Evolutionary conservation across 495 filamentous ascomycete genomes (phyloP).

Genomic region (Penicillium robsamsonii): DNA sequence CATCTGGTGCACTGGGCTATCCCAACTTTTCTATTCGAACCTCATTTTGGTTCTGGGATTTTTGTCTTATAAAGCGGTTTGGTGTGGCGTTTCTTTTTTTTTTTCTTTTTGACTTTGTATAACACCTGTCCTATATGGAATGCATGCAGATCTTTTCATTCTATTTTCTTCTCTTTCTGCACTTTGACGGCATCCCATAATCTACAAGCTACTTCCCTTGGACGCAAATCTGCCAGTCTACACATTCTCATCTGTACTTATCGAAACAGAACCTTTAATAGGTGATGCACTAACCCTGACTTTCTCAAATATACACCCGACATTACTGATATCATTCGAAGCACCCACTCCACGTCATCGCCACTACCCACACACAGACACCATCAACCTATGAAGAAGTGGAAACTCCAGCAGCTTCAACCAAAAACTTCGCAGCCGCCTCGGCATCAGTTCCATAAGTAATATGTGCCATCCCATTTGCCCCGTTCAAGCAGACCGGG

Average conservation of each 20-base stretch:
- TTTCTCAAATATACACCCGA: neutral
- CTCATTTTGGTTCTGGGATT: constrained; percentile 10
- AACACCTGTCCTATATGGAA: constrained; percentile 24
- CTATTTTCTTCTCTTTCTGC: neutral
- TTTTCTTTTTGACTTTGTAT: constrained; percentile 24
- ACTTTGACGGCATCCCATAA: neutral
- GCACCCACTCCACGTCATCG: neutral
- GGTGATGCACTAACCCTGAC: neutral
- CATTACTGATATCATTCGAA: neutral
- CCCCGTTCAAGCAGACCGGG: constrained; percentile 53
- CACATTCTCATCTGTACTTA: neutral
- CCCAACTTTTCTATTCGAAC: neutral
- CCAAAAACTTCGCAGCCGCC: constrained; percentile 48
- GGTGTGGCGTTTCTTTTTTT: constrained; percentile 22
- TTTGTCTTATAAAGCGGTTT: constrained; percentile 27
- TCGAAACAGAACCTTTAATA: neutral
- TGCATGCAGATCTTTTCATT: constrained; percentile 10
- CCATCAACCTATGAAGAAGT: neutral
- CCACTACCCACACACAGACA: neutral
- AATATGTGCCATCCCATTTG: constrained; percentile 53
- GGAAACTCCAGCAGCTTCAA: constrained; percentile 31
- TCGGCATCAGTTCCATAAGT: constrained; percentile 48
- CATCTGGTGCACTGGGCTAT: neutral
- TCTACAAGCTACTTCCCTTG: constrained; percentile 4
- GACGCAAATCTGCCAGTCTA: neutral